phyloP scores from a whole-genome alignment of 208 protist genomes.

The Trypanosoma scelopori region DNA sequence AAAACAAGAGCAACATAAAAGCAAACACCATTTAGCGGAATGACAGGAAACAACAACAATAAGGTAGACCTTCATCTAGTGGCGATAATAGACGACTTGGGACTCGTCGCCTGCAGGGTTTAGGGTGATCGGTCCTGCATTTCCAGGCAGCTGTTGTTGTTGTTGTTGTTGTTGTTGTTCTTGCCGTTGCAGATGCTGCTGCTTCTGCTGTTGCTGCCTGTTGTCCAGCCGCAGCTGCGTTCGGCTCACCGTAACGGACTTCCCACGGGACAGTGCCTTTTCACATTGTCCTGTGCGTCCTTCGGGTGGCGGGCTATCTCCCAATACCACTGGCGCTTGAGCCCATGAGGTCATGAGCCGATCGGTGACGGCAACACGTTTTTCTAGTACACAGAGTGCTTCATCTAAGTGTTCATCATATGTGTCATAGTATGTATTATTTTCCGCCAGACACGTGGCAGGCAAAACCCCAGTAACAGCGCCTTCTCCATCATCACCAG shows the following conservation, averaged over 20 bases:
- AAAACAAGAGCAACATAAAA: no score
- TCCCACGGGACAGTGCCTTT: constrained; percentile 4
- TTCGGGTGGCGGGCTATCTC: constrained; percentile 26
- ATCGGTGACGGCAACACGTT: constrained; percentile 16
- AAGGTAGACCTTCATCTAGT: constrained; percentile 31
- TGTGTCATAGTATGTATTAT: constrained; percentile 50
- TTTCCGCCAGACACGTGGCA: background rate
- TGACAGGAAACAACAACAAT: constrained; percentile 9
- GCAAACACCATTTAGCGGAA: background rate
- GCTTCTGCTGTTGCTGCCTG: constrained; percentile 1
- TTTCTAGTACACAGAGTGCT: constrained; percentile 54
- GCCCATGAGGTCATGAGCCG: constrained; percentile 3
- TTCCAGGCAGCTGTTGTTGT: background rate
- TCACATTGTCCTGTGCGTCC: constrained; percentile 4
- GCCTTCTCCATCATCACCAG: background rate
- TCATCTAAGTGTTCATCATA: constrained; percentile 67
- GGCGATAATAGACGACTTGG: constrained; percentile 79
- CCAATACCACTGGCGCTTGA: constrained; percentile 21
- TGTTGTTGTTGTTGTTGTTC: background rate
- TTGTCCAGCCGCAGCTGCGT: constrained; percentile 11
- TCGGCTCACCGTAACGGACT: constrained; percentile 16
- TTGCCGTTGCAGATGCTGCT: background rate
- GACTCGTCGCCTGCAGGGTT: constrained; percentile 41
- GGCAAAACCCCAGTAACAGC: background rate
- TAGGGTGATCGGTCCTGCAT: background rate